A percentile compares a stretch with the other conserved stretches of the same genome.
Evolutionary conservation across 345 rosid species (phyloP).

Genomic region (Hibiscus syriacus): DNA sequence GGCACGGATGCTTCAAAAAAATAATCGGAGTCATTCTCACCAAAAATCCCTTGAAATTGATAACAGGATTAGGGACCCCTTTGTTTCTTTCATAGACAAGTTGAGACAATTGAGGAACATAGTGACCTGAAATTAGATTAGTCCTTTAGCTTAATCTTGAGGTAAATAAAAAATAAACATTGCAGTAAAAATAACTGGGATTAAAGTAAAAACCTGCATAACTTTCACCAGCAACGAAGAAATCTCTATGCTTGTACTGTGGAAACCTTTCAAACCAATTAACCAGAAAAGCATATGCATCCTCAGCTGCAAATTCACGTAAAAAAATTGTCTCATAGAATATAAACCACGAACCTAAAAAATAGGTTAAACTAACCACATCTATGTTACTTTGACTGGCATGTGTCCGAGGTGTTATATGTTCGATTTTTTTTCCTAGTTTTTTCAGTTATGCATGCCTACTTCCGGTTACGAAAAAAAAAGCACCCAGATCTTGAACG

Average conservation of each 20-base stretch:
- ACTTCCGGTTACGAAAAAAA: no score
- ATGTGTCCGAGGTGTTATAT: not conserved
- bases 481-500: constrained; percentile 5
- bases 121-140: constrained; percentile 52
- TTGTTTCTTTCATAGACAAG: constrained; percentile 60
- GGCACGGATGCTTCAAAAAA: not conserved
- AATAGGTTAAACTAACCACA: not conserved
- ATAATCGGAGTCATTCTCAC: constrained; percentile 27
- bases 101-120: constrained; percentile 94
- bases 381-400: not conserved
- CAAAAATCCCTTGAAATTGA: constrained; percentile 91
- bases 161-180: not conserved
- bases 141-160: not conserved
- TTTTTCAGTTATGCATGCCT: no score
- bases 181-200: not conserved
- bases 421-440: not conserved
- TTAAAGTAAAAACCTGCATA: constrained; percentile 55
- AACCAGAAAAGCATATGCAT: constrained; percentile 67
- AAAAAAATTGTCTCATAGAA: not conserved
- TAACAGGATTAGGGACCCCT: constrained; percentile 52
- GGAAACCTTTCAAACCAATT: constrained; percentile 96
- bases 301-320: constrained; percentile 61
- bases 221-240: constrained; percentile 95
- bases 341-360: not conserved
- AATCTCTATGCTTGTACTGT: constrained; percentile 84